Evolutionary conservation across 441 rosid genomes (phyloP).

Genomic region (Dalechampia spathulata): DNA sequence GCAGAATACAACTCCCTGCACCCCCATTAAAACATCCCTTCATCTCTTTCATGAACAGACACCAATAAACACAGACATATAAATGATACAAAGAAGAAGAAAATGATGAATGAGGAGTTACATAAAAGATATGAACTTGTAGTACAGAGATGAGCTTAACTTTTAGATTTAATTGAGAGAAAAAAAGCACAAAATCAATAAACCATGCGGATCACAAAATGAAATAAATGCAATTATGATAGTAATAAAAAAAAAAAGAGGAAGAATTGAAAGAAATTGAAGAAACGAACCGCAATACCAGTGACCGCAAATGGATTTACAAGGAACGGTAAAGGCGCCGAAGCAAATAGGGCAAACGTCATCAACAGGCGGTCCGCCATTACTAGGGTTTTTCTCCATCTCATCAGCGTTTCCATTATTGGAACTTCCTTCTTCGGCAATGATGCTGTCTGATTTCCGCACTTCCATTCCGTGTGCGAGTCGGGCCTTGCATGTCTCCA

Average conservation of each 20-base stretch:
- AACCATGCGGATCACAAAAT: no score
- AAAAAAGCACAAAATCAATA: no score
- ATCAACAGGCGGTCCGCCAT: conserved; percentile 42
- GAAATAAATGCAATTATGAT: no score
- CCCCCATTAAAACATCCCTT: no score
- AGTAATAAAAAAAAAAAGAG: not conserved
- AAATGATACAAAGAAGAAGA: no score
- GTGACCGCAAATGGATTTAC: conserved; percentile 84
- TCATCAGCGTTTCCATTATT: not conserved
- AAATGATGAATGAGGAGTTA: no score
- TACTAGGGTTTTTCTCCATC: conserved; percentile 5
- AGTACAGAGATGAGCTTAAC: no score
- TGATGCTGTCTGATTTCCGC: not conserved
- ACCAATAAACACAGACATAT: no score
- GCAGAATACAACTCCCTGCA: conserved; percentile 67
- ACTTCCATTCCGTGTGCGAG: not conserved
- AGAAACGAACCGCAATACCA: conserved; percentile 87
- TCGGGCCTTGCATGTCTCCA: conserved; percentile 1
- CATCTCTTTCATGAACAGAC: no score
- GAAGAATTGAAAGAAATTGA: not conserved
- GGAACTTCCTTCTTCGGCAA: not conserved
- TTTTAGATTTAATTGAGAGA: no score
- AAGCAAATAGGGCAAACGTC: conserved; percentile 72
- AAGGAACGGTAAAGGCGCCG: conserved; percentile 50
- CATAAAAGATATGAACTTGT: no score